Conservation (phyloP, 2,329 filamentous ascomycete species). For the Simplicillium sp. region DNA sequence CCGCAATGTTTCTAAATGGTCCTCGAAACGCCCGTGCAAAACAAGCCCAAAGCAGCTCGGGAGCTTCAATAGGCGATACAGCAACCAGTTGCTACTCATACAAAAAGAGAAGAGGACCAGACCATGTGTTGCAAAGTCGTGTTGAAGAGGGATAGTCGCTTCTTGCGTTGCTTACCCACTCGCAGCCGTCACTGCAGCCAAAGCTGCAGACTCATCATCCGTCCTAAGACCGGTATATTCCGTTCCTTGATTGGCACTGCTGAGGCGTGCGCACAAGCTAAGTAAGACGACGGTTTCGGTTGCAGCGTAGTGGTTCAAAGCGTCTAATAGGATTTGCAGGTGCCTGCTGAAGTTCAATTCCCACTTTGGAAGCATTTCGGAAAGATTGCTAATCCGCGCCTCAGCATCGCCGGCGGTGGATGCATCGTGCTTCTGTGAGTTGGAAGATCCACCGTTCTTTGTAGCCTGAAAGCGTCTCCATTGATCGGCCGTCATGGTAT, state of each 20-base stretch:
- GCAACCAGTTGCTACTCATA: too few relatives aligned
- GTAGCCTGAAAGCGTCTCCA: conserved; percentile 48
- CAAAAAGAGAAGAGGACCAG: too few relatives aligned
- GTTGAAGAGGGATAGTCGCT: too few relatives aligned
- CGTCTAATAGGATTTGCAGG: conserved; percentile 87
- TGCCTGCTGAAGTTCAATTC: conserved; percentile 89
- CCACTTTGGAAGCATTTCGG: conserved; percentile 83
- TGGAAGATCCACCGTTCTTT: conserved; percentile 28
- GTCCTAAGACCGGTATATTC: conserved; percentile 50
- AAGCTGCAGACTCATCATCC: conserved; percentile 40
- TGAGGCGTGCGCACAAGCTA: conserved; percentile 74
- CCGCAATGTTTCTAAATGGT: too few relatives aligned
- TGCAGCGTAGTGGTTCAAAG: conserved; percentile 91
- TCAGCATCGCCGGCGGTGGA: conserved; percentile 28
- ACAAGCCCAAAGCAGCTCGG: too few relatives aligned
- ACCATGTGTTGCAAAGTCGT: too few relatives aligned
- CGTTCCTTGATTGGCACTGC: conserved; percentile 70
- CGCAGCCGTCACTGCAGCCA: background rate
- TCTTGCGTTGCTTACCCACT: too few relatives aligned
- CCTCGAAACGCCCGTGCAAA: too few relatives aligned
- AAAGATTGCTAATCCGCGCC: conserved; percentile 55
- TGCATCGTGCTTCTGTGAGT: conserved; percentile 20
- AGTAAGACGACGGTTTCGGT: conserved; percentile 93
- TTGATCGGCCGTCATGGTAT: conserved; percentile 50
- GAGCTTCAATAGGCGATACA: too few relatives aligned